Evolutionary conservation across 495 filamentous ascomycete genomes (phyloP).

Genomic region (Acidiella bohemica): DNA sequence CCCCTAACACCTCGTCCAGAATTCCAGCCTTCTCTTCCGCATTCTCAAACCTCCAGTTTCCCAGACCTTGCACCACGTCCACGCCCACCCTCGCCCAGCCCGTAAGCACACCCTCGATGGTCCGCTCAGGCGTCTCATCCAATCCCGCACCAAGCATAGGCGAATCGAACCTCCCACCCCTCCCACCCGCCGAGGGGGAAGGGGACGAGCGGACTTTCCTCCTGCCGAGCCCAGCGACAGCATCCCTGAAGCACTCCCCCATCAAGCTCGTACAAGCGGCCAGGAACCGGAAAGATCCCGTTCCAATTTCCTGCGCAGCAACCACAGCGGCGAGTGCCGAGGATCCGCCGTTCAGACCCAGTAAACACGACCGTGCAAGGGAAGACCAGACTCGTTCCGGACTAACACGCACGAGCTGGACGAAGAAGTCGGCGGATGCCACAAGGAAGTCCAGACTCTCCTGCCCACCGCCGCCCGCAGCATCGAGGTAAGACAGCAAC

Average conservation of each 20-base stretch:
- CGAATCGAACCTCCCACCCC: slow-evolving; percentile 27
- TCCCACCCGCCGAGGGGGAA: slow-evolving; percentile 29
- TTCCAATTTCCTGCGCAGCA: slow-evolving; percentile 58
- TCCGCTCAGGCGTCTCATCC: slow-evolving; percentile 56
- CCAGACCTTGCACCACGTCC: slow-evolving; percentile 69
- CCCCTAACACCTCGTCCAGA: slow-evolving; percentile 43
- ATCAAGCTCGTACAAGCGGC: slow-evolving; percentile 58
- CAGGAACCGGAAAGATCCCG: slow-evolving; percentile 65
- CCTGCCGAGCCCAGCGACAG: slow-evolving; percentile 58
- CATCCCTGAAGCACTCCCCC: slow-evolving; percentile 61
- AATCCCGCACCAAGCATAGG: background rate
- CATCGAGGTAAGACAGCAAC: slow-evolving; percentile 47
- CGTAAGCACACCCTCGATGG: slow-evolving; percentile 56
- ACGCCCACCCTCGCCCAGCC: slow-evolving; percentile 58
- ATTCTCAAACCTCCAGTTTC: slow-evolving; percentile 66
- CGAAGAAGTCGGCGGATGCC: slow-evolving; percentile 66
- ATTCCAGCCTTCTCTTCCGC: slow-evolving; percentile 52
- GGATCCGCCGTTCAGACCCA: slow-evolving; percentile 26
- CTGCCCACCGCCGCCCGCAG: slow-evolving; percentile 38
- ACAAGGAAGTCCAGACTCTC: slow-evolving; percentile 51
- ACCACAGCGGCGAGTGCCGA: slow-evolving; percentile 62
- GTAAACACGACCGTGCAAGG: slow-evolving; percentile 4
- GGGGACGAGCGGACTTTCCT: slow-evolving; percentile 42
- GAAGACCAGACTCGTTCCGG: slow-evolving; percentile 6
- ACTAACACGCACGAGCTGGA: slow-evolving; percentile 34